Evolutionary conservation across 257 asterid genomes (phyloP).

Genomic region (Echium plantagineum): DNA sequence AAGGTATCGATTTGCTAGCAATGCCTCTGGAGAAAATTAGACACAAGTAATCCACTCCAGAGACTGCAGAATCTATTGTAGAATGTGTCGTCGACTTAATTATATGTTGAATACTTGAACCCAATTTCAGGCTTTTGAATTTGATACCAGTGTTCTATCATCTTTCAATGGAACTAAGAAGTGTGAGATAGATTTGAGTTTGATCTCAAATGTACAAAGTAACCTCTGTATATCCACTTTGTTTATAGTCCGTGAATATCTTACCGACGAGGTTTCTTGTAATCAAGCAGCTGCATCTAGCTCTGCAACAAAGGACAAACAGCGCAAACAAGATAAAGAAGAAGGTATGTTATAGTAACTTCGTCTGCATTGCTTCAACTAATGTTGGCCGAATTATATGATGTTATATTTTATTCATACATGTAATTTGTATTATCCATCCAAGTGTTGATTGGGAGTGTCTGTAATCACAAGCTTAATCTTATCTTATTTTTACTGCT

Average conservation of each 20-base stretch:
- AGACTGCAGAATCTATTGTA: background rate
- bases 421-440: background rate
- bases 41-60: background rate
- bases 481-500: background rate
- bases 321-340: conserved; percentile 47
- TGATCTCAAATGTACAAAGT: background rate
- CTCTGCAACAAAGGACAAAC: conserved; percentile 51
- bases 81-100: background rate
- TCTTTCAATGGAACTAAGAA: background rate
- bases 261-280: background rate
- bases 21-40: background rate
- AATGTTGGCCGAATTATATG: background rate
- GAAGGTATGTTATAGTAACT: conserved; percentile 32
- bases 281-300: conserved; percentile 10
- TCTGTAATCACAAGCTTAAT: background rate
- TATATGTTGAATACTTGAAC: background rate
- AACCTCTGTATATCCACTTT: background rate
- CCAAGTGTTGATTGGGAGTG: background rate
- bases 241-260: background rate
- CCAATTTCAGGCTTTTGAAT: background rate
- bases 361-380: background rate
- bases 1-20: background rate
- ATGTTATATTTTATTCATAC: background rate
- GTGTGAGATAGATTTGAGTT: background rate
- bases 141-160: background rate